Conservation (phyloP, 257 asterid species). For the Mentha longifolia region DNA sequence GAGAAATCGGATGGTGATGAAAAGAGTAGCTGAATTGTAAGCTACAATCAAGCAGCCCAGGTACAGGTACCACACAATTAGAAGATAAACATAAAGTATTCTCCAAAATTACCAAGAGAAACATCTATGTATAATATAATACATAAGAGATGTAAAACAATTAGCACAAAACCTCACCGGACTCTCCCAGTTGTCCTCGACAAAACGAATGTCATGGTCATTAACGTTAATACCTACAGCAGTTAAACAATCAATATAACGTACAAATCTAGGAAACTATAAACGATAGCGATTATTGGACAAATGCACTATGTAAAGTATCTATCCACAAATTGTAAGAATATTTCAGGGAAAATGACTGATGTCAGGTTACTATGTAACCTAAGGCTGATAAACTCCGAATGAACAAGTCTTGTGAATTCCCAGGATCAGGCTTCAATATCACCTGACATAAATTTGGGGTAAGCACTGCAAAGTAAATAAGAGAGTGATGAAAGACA, state of each 20-base stretch:
- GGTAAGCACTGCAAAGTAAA: slow-evolving; percentile 38
- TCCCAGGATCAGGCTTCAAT: slow-evolving; percentile 99
- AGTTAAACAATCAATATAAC: slow-evolving; percentile 27
- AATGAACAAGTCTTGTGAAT: slow-evolving; percentile 93
- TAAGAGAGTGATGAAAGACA: slow-evolving; percentile 31
- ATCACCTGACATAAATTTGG: slow-evolving; percentile 73
- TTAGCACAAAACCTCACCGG: slow-evolving; percentile 70
- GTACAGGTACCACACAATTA: slow-evolving; percentile 27
- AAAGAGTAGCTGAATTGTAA: slow-evolving; percentile 11
- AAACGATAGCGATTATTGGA: background rate
- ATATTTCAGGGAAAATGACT: slow-evolving; percentile 23
- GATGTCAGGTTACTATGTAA: slow-evolving; percentile 29
- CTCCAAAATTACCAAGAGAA: background rate
- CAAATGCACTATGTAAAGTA: slow-evolving; percentile 14
- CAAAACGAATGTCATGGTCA: slow-evolving; percentile 97
- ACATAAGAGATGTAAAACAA: slow-evolving; percentile 11
- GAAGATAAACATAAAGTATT: slow-evolving; percentile 3
- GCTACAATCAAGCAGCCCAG: slow-evolving; percentile 30
- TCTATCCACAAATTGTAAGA: slow-evolving; percentile 25
- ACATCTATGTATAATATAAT: slow-evolving; percentile 1
- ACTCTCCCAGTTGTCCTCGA: slow-evolving; percentile 99
- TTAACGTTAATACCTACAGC: slow-evolving; percentile 85
- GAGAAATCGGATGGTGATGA: background rate
- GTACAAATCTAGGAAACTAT: slow-evolving; percentile 21
- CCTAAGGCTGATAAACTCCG: slow-evolving; percentile 98